phyloP scores from a whole-genome alignment of 169 alveolate species.

The Eimeria praecox region DNA sequence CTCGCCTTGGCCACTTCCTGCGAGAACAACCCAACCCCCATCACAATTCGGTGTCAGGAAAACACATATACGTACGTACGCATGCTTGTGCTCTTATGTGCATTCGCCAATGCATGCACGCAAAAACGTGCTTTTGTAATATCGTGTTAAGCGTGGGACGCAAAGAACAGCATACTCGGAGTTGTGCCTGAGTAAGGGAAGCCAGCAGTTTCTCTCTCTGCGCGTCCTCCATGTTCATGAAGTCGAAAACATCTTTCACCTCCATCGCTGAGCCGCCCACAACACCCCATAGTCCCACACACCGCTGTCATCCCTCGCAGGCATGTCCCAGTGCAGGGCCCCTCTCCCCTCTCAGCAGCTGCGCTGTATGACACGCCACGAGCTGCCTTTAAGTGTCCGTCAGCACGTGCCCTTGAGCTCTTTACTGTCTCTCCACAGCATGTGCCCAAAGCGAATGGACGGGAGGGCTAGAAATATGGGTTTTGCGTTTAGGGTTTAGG shows the following conservation, averaged over 20 bases:
- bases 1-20: conserved; percentile 92
- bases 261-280: conserved; percentile 85
- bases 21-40: not conserved
- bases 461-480: not conserved
- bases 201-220: conserved; percentile 92
- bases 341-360: not conserved
- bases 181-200: conserved; percentile 89
- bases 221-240: conserved; percentile 97
- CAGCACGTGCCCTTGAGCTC: too few species aligned
- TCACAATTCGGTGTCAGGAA: not conserved
- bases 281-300: not conserved
- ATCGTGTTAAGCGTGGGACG: not conserved
- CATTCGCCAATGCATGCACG: not conserved
- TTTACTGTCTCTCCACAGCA: not conserved
- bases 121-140: not conserved
- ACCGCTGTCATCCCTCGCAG: not conserved
- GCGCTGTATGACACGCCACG: not conserved
- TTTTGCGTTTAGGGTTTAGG: not conserved
- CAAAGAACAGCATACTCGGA: conserved; percentile 55
- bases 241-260: conserved; percentile 95
- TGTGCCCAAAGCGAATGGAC: not conserved
- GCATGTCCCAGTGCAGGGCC: not conserved
- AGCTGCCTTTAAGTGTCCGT: not conserved
- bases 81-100: not conserved
- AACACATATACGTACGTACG: not conserved